phyloP scores from a whole-genome alignment of 2,329 filamentous ascomycete species.

The Botrytis galanthina region DNA sequence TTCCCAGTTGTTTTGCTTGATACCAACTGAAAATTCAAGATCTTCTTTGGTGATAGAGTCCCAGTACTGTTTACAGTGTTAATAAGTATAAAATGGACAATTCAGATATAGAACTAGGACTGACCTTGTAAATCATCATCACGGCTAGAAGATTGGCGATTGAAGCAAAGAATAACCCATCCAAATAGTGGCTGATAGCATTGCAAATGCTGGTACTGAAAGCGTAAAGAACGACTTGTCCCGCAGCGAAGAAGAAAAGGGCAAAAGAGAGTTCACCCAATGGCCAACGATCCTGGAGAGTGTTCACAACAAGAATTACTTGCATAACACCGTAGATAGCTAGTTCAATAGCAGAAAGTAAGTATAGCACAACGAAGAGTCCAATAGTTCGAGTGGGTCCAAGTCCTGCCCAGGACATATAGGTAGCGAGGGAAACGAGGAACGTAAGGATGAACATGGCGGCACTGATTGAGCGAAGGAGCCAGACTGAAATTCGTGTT shows the following conservation, averaged over 20 bases:
- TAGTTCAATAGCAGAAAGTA: conserved; percentile 84
- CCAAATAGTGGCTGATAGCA: conserved; percentile 83
- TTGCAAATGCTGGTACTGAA: conserved; percentile 84
- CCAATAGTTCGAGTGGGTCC: conserved; percentile 82
- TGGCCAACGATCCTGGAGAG: conserved; percentile 92
- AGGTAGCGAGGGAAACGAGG: conserved; percentile 84
- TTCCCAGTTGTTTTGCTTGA: conserved; percentile 96
- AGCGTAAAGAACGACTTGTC: conserved; percentile 89
- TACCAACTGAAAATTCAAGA: conserved; percentile 95
- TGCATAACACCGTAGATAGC: conserved; percentile 86
- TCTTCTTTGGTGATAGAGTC: conserved; percentile 98
- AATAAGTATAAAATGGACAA: neutral
- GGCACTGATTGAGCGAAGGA: conserved; percentile 74
- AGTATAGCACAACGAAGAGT: conserved; percentile 86
- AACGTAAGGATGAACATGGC: conserved; percentile 84
- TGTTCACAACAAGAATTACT: conserved; percentile 81
- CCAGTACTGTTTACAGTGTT: conserved; percentile 69
- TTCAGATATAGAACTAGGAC: conserved; percentile 26
- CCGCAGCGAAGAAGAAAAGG: conserved; percentile 84
- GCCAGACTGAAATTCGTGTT: conserved; percentile 89
- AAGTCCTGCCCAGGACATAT: conserved; percentile 86
- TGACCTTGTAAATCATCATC: conserved; percentile 99
- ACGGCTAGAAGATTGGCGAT: conserved; percentile 90
- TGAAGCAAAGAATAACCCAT: conserved; percentile 91
- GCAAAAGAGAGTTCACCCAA: conserved; percentile 89